Base-by-base conservation (phyloP, 164 flowering plant genomes). In the Taxillus chinensis region DNA sequence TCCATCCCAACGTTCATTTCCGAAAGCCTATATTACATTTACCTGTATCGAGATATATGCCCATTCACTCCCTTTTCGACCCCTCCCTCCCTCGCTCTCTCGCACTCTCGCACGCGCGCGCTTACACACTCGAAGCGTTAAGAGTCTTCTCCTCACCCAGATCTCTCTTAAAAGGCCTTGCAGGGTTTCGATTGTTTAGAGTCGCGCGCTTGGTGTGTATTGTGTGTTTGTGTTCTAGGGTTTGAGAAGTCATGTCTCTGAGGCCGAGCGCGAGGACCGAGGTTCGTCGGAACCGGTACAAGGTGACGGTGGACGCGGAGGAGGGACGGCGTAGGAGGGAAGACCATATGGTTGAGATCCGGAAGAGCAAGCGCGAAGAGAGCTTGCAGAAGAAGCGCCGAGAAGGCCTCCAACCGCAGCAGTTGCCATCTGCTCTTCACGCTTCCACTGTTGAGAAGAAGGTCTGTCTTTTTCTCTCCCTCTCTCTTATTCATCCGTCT, bases 271-370 rank as follows among this genome's bases (percentile, higher is more conserved):
- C 83, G 43, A 77, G 86, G 67, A 73, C 85, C 16, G 92, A 88
- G 76, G 83, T 77, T 53, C 83, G 95, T 37, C 82, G 89, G 65
- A 86, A 82, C 79, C 67, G 86, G 45, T 88, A 88, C 78, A 88
- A 88, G 75, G 95, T 88, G n/a, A 84, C 90, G 10, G 92, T 88
- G 14, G 92, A 88, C 59, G 96, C 88, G 9, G 95, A 88, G 9
- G 92, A 86, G 41, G 95, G 92, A 0, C 77, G 92, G 62, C 67
- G 92, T 39, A 53, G 91, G 75, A 78, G 92, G 51, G 92, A 84
- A 62, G 92, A 86, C 62, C 82, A 83, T 67, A 81, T 84, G 88
- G 92, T 83, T 41, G 92, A 82, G 89, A 84, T 86, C 81, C 85
- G 92, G 3, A 86, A 88, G 72, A 86, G 63, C 67, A 82, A 76